phyloP scores from a whole-genome alignment of 2,329 filamentous ascomycete species.

The Berkeleyomyces rouxiae region DNA sequence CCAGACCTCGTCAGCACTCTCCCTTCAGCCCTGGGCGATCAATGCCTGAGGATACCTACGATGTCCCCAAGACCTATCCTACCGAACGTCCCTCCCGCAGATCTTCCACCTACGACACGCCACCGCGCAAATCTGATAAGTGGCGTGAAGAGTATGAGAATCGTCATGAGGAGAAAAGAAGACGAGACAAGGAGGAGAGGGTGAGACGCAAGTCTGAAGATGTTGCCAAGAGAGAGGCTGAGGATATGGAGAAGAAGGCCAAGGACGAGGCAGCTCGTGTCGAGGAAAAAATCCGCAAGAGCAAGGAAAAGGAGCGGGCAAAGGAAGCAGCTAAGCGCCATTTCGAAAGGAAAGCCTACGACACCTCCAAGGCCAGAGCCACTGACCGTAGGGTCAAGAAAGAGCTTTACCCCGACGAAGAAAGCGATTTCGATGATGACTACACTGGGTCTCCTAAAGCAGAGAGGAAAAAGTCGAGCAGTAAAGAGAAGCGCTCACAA shows the following conservation, averaged over 20 bases:
- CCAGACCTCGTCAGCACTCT: neutral
- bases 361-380: neutral
- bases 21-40: neutral
- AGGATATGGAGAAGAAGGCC: constrained; percentile 24
- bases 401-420: neutral
- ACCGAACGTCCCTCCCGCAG: neutral
- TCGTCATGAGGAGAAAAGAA: constrained; percentile 17
- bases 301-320: constrained; percentile 17
- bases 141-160: constrained; percentile 8
- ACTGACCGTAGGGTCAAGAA: neutral
- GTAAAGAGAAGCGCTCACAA: neutral
- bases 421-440: neutral
- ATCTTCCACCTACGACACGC: constrained; percentile 4
- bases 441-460: neutral
- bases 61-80: neutral
- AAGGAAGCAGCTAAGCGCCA: constrained; percentile 18
- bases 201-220: constrained; percentile 18
- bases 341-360: neutral
- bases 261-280: constrained; percentile 20
- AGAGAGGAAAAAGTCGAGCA: neutral
- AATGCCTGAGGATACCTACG: neutral
- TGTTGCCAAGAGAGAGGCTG: constrained; percentile 23
- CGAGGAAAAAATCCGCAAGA: constrained; percentile 22
- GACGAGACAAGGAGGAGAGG: constrained; percentile 21
- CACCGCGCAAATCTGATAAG: neutral